phyloP scores from a whole-genome alignment of 1,284 basidiomycete genomes.

The Omphalotus olearius region DNA sequence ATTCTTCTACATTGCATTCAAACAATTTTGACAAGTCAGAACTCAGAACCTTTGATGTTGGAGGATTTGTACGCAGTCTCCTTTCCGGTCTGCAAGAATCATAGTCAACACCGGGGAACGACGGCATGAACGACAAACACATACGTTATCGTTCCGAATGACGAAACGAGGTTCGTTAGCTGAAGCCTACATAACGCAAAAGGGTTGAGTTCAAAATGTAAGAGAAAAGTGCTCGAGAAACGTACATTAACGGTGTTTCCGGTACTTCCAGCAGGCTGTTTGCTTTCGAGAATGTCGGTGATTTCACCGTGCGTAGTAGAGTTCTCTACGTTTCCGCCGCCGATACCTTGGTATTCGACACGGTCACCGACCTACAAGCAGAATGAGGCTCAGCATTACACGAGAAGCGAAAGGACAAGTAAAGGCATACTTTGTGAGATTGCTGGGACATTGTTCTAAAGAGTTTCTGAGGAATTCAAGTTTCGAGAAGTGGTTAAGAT shows the following conservation, averaged over 20 bases:
- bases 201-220: too few relatives aligned
- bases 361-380: background rate
- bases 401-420: too few relatives aligned
- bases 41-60: background rate
- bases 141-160: constrained; percentile 1
- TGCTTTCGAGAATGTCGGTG: background rate
- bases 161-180: background rate
- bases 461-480: too few relatives aligned
- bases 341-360: constrained; percentile 5
- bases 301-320: background rate
- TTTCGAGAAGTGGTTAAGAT: too few relatives aligned
- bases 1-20: too few relatives aligned
- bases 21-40: too few relatives aligned
- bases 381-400: too few relatives aligned
- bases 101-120: background rate
- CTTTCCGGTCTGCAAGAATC: background rate
- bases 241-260: background rate
- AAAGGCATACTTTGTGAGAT: too few relatives aligned
- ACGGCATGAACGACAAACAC: background rate
- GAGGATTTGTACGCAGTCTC: background rate
- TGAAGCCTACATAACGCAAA: background rate
- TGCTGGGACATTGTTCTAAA: too few relatives aligned
- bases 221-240: too few relatives aligned
- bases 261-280: background rate
- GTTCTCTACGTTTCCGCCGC: background rate